Conservation (phyloP, 352 stramenopile species). For the Phytophthora citricola region DNA sequence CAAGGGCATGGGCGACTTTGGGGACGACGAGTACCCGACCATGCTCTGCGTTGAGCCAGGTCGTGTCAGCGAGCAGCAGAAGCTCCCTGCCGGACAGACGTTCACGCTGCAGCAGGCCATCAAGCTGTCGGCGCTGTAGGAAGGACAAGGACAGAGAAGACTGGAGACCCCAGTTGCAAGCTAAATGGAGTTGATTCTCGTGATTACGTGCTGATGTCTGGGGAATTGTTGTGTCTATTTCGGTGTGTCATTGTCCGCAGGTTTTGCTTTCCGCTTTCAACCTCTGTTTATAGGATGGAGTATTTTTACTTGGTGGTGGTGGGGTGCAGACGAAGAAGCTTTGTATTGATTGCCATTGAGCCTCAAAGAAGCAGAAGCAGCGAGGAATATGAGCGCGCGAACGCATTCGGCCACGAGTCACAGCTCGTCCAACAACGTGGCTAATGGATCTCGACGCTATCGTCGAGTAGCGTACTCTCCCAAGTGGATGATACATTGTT, state of each 20-base stretch:
- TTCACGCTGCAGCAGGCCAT: conserved; percentile 79
- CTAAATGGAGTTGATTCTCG: conserved; percentile 29
- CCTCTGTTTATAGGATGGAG: conserved; percentile 27
- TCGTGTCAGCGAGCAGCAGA: conserved; percentile 74
- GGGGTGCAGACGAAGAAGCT: conserved; percentile 2
- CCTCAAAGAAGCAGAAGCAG: conserved; percentile 1
- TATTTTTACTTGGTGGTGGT: conserved; percentile 25
- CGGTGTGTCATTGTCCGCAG: conserved; percentile 11
- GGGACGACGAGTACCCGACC: conserved; percentile 92
- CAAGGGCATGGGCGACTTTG: conserved; percentile 94
- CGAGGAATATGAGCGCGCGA: conserved; percentile 38
- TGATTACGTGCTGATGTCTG: conserved; percentile 2
- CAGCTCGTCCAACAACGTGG: conserved; percentile 30
- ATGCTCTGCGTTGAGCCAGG: conserved; percentile 98
- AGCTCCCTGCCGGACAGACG: conserved; percentile 55
- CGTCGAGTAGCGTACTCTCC: conserved; percentile 59
- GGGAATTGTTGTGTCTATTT: conserved; percentile 14
- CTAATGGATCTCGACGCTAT: conserved; percentile 51
- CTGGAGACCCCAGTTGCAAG: conserved; percentile 7
- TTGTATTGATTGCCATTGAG: conserved; percentile 10
- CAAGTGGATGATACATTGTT: conserved; percentile 85
- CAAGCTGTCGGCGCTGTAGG: conserved; percentile 60
- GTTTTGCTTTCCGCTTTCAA: neutral
- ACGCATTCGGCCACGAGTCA: conserved; percentile 40
- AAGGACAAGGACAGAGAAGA: neutral